Percentiles rank a stretch among this genome's conserved stretches.
Evolutionary conservation across 2,329 filamentous ascomycete species (phyloP).

Genomic region (Chrysoporthe puriensis): DNA sequence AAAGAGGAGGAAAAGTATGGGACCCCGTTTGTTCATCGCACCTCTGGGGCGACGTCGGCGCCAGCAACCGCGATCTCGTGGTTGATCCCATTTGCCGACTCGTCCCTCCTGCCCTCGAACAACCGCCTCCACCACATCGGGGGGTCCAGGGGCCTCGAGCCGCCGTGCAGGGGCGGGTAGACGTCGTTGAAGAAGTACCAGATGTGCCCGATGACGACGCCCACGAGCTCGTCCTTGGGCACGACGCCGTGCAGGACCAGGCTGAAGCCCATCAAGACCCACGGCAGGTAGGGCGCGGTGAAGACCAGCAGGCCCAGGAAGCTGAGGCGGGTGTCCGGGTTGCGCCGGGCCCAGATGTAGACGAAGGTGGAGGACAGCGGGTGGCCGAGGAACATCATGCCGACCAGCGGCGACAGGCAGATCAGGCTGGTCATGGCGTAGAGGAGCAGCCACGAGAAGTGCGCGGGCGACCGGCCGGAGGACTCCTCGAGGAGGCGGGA

Average conservation of each 20-base stretch:
- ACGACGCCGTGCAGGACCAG: slow-evolving; percentile 86
- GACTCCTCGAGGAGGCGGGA: slow-evolving; percentile 93
- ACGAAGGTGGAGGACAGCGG: slow-evolving; percentile 90
- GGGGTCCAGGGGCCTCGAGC: slow-evolving; percentile 83
- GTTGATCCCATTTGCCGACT: slow-evolving; percentile 58
- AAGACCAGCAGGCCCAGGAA: slow-evolving; percentile 90
- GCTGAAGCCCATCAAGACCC: slow-evolving; percentile 93
- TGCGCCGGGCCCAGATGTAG: slow-evolving; percentile 96
- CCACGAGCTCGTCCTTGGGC: slow-evolving; percentile 95
- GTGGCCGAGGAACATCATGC: slow-evolving; percentile 92
- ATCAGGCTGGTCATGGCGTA: slow-evolving; percentile 83
- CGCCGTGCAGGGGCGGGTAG: slow-evolving; percentile 87
- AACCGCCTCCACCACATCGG: slow-evolving; percentile 87
- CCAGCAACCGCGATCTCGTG: slow-evolving; percentile 66
- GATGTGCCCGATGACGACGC: slow-evolving; percentile 90
- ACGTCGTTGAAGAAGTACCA: slow-evolving; percentile 99
- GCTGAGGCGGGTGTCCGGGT: slow-evolving; percentile 87
- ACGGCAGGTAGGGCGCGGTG: slow-evolving; percentile 90
- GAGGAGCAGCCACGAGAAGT: slow-evolving; percentile 92
- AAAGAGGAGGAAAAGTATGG: neutral
- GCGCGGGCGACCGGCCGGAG: slow-evolving; percentile 85
- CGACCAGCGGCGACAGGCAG: slow-evolving; percentile 80
- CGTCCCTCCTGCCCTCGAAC: slow-evolving; percentile 65
- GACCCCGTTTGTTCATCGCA: slow-evolving; percentile 36
- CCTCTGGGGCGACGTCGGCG: slow-evolving; percentile 42